Percentiles rank a stretch among this genome's conserved stretches.
Conservation (phyloP, 2,329 filamentous ascomycete genomes). For the Beauveria rudraprayagi region DNA sequence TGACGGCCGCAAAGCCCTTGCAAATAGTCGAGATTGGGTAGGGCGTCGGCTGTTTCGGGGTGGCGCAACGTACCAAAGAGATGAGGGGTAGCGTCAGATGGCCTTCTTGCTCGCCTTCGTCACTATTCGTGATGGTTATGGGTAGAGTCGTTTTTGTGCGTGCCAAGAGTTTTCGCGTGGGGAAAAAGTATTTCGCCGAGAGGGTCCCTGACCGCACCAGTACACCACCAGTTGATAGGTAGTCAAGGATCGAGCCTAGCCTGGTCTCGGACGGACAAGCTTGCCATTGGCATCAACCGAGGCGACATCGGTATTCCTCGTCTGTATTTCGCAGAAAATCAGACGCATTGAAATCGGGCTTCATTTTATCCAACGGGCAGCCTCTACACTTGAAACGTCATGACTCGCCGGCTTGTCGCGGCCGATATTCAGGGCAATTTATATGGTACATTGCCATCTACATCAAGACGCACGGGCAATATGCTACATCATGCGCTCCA, state of each 20-base stretch:
- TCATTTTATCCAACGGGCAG: neutral
- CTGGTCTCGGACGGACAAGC: neutral
- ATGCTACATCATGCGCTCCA: too few relatives aligned
- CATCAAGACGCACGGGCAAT: too few relatives aligned
- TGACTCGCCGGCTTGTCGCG: too few relatives aligned
- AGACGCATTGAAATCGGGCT: neutral
- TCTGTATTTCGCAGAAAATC: neutral
- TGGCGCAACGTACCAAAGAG: slow-evolving; percentile 25
- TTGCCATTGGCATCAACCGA: neutral
- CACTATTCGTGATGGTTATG: slow-evolving; percentile 13
- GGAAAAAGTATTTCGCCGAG: slow-evolving; percentile 28
- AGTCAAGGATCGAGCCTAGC: neutral
- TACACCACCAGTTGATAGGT: too few relatives aligned
- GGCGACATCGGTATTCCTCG: neutral
- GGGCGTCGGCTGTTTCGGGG: slow-evolving; percentile 8
- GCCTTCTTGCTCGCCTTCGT: slow-evolving; percentile 11
- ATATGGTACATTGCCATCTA: too few relatives aligned
- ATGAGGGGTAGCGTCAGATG: slow-evolving; percentile 20
- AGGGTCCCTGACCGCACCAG: slow-evolving; percentile 10
- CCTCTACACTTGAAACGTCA: too few relatives aligned
- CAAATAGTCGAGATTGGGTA: slow-evolving; percentile 11
- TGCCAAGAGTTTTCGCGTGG: slow-evolving; percentile 36
- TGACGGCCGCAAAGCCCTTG: neutral
- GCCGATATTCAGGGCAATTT: too few relatives aligned
- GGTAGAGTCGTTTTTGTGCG: slow-evolving; percentile 32